Evolutionary conservation across 2,329 filamentous ascomycete genomes (phyloP), one percentile per base, ranked within the genome.

Genomic region (Fusarium odoratissimum): DNA sequence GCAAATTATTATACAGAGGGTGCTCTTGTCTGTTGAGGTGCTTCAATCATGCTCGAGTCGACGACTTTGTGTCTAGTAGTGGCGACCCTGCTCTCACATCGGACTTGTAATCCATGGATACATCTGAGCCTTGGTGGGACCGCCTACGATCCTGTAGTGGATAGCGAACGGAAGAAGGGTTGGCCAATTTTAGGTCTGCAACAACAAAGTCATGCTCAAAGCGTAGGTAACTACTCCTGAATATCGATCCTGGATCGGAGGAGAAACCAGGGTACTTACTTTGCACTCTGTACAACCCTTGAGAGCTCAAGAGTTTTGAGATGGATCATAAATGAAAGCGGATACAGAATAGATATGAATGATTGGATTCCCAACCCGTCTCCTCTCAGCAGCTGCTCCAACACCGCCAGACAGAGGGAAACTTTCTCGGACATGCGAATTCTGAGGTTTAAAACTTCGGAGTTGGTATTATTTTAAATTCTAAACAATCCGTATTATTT

Each of bases 391-490:
- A 54, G 23, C 35, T 54, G 13, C 28, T n/a, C 7, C 23, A 54
- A 28, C 5, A 28, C 2, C 5, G 7, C 2, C 19, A 12, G 33
- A 28, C 13, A 12, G 14, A 23, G 21, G 23, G 23, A 54, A 9
- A 10, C 9, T 28, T 16, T 16, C 8, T 12, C 23, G 6, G 1
- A 8, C 4, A 12, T 6, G 5, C 14, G 7, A 16, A 17, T 6
- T 17, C 13, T 8, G 9, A 16, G 21, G 10, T 5, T 9, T 11
- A 4, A 10, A 5, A 16, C 10, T 11, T 28, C 12, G 6, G n/a
- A 51, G 21, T 25, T 25, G 0, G 19, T 16, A 5, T 33, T 1
- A 2, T 8, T 19, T 14, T 9, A 5, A 28, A 11, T 6, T 28
- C 12, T 4, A n/a, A 23, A 11, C 5, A 19, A 33, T 10, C 7